Evolutionary conservation across 306 rosid species (phyloP), one percentile per base, ranked within the genome.

Genomic region (Vigna hirtella): DNA sequence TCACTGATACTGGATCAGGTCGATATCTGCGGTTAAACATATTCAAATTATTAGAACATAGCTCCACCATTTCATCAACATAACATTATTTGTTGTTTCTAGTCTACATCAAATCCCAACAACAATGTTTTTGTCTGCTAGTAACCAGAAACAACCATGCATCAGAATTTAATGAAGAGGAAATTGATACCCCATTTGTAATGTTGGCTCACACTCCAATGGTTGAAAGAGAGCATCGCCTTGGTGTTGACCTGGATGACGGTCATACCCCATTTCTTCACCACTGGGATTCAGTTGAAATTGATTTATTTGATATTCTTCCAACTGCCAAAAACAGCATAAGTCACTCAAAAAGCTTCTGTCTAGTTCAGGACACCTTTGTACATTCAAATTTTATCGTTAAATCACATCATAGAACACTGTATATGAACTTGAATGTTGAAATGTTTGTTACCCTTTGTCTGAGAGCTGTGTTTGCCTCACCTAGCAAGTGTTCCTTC

Each of bases 191-290:
- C 97, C 99, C 79, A 93, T 93, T 79, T 93, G 97, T 74, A 96
- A 81, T 3, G 98, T 91, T 76, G 97, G 97, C 64, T 96, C 98
- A 77, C 96, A 91, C 3, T 94, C 95, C 72, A 96, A 59, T 71
- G 86, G 93, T 68, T 96, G 97, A 70, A 83, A 91, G 84, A 96
- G 88, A 77, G 74, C 89, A 86, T 92, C 97, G 4, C 73, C 86
- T 4, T 88, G 90, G 52, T 87, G 20, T 63, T 89, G 90, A 85
- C 28, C 78, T 53, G 87, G 88, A 40, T 91, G 98, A 17, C 93
- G 72, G 26, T 85, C 91, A 84, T 93, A 96, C 49, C 85, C 91
- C 83, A 87, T 80, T 1, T 96, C 94, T 18, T 93, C 93, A 57
- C 75, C 91, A 81, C 81, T 45, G 1, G 72, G 86, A 86, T 93